Conservation (phyloP, 768 basidiomycete species). For the Russula vinacea region DNA sequence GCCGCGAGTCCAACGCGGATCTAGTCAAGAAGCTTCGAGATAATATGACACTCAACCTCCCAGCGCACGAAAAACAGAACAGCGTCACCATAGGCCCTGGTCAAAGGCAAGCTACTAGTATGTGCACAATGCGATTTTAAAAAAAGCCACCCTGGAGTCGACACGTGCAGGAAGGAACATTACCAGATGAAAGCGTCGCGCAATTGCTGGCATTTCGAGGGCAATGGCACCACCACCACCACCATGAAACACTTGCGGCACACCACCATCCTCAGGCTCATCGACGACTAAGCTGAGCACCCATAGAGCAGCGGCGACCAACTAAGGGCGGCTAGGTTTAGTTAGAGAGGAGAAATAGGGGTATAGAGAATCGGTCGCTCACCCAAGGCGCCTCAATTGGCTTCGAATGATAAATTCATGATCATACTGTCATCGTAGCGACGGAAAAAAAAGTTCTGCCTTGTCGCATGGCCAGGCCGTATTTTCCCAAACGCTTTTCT, state of each 20-base stretch:
- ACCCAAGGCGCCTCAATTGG: background rate
- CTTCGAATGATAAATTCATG: background rate
- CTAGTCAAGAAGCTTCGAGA: constrained; percentile 11
- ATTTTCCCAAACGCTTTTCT: too few relatives aligned
- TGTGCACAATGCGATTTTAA: background rate
- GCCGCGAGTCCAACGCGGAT: constrained; percentile 11
- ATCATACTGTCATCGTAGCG: background rate
- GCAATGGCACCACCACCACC: background rate
- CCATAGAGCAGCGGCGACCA: too few relatives aligned
- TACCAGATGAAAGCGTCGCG: constrained; percentile 4
- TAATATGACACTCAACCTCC: background rate
- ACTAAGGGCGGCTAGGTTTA: too few relatives aligned
- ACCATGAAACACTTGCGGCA: constrained; percentile 1
- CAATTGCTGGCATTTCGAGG: background rate
- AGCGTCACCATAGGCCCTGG: background rate
- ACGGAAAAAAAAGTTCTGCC: background rate
- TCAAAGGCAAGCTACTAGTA: background rate
- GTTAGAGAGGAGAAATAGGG: background rate
- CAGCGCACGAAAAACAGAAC: constrained; percentile 2
- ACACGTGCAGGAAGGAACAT: background rate
- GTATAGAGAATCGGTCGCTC: background rate
- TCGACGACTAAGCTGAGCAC: constrained; percentile 3
- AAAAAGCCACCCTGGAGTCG: background rate
- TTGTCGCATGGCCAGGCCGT: too few relatives aligned
- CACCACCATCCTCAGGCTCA: background rate